Conservation (phyloP, 495 filamentous ascomycete genomes). For the Cetradonia linearis region DNA sequence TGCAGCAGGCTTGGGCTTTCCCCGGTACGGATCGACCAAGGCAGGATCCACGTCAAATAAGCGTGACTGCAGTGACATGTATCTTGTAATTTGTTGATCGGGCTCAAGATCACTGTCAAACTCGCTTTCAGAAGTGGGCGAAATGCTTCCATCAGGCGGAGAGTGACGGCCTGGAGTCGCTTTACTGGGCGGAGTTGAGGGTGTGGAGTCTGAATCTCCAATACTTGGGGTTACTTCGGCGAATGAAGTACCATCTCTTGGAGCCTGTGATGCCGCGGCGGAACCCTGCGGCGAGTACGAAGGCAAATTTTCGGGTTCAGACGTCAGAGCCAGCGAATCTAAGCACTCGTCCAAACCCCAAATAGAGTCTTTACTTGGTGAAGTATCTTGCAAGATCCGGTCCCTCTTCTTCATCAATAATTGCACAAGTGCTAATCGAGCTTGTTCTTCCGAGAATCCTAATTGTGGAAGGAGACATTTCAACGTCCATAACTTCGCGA, state of each 20-base stretch:
- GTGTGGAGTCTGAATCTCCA: not conserved
- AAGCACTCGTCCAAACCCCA: constrained; percentile 83
- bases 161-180: not conserved
- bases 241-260: not conserved
- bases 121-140: constrained; percentile 15
- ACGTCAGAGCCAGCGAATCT: constrained; percentile 74
- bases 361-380: constrained; percentile 50
- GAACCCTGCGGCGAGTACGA: not conserved
- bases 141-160: not conserved
- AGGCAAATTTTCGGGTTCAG: constrained; percentile 54
- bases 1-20: constrained; percentile 28
- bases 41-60: constrained; percentile 19
- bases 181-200: not conserved
- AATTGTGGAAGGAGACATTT: constrained; percentile 55
- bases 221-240: not conserved
- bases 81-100: constrained; percentile 20
- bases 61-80: constrained; percentile 15
- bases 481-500: constrained; percentile 69
- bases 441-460: constrained; percentile 53
- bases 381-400: constrained; percentile 38
- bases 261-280: not conserved
- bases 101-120: constrained; percentile 23
- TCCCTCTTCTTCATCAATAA: constrained; percentile 43
- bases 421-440: constrained; percentile 55
- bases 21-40: constrained; percentile 18